Percentiles rank a stretch among this genome's conserved stretches.
Conservation (phyloP, 169 alveolate genomes). For the Eimeria mitis region DNA sequence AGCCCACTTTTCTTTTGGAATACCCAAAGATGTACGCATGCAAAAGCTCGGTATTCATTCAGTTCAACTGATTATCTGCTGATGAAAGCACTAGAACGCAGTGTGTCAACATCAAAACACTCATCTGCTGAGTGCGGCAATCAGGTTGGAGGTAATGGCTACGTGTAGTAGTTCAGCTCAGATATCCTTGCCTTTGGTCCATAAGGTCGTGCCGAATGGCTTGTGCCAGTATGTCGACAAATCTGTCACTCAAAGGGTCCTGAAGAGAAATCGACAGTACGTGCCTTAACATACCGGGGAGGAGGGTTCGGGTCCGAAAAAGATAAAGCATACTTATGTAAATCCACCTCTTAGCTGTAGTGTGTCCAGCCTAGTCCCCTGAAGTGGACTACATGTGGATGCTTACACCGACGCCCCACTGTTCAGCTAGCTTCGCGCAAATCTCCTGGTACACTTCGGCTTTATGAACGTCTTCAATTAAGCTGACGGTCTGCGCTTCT, state of each 20-base stretch:
- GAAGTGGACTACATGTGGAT: neutral
- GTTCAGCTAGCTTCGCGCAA: constrained; percentile 21
- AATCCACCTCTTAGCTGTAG: neutral
- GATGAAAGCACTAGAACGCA: neutral
- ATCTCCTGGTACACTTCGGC: constrained; percentile 77
- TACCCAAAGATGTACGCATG: neutral
- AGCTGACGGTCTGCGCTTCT: constrained; percentile 35
- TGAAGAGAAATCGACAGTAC: neutral
- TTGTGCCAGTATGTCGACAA: constrained; percentile 75
- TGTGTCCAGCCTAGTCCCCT: neutral
- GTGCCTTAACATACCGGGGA: neutral
- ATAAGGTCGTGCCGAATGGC: constrained; percentile 81
- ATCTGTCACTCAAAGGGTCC: constrained; percentile 64
- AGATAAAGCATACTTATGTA: neutral
- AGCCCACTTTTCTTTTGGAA: neutral
- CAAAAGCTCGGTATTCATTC: neutral
- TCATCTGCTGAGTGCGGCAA: neutral
- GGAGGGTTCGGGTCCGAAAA: too few species aligned
- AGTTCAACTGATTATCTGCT: neutral
- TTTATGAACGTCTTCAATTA: constrained; percentile 72
- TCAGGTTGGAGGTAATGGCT: neutral
- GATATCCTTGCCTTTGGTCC: constrained; percentile 78
- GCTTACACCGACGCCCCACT: constrained; percentile 68
- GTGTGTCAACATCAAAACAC: neutral
- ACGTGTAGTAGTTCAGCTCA: neutral